Evolutionary conservation across 192 early-diverging fungal species (phyloP), one percentile per base, ranked within the genome.

Genomic region (Geosiphon pyriformis): DNA sequence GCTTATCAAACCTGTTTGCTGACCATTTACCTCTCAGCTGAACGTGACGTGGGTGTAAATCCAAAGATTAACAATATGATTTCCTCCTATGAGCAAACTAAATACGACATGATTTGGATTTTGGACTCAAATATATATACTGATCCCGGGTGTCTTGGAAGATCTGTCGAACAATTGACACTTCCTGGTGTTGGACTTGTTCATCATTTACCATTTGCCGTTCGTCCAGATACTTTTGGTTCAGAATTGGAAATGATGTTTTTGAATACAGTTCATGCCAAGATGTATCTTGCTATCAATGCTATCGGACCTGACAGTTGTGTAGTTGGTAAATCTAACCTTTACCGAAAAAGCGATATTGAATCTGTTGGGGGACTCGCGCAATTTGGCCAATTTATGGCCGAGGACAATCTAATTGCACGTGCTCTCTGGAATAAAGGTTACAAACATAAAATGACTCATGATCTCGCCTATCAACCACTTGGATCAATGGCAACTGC

Each of bases 61-160:
- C 96, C 96, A 18, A 99, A 99, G 75, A 88, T 98, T 69, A 93
- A 94, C 79, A 95, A 95, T 81, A 80, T 99, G 82, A 73, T 94
- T 22, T 83, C 86, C 54, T 88, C 89, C 8, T 96, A 92, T 73
- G 78, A 86, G 42, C 73, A 75, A 22, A 85, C 90, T 6, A 85
- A 88, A 65, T 78, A 92, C 74, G 92, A 95, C 68, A 87, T 97
- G 67, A 72, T 99, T 32, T 99, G 96, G 96, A 90, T 96, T 66
- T 82, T 90, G 23, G 96, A 99, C 73, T 92, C 90, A 4, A 97
- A 97, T 78, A 87, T 99, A 7, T 83, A 78, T 59, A 87, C 91
- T 1, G 84, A 92, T 48, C 80, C 84, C 17, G 87, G 88, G 15
- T 88, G 87, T 0, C 80, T 95, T 62, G 82, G 85, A 12, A 83